These are phyloP conservation scores for Hyparrhenia diplandra DNA, from an alignment of 176 grass and related monocot genomes.

Conservation along the genomic window DNA sequence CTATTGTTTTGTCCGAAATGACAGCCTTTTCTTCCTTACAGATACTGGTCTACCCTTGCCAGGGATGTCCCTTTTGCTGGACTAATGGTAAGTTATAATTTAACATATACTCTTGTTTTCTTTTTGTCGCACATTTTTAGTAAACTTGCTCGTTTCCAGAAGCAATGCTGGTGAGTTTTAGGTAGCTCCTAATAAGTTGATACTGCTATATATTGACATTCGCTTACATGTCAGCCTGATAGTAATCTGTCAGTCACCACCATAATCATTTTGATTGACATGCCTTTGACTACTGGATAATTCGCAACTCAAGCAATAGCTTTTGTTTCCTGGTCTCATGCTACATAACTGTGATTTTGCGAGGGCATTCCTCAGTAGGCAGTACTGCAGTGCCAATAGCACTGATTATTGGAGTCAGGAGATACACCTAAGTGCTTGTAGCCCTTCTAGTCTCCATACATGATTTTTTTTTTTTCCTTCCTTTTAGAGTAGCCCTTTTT, in stretches of 20 bases:
- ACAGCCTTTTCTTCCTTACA: constrained; percentile 34
- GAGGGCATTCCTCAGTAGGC: background rate
- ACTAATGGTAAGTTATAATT: constrained; percentile 64
- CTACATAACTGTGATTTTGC: background rate
- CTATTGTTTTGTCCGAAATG: background rate
- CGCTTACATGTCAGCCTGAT: background rate
- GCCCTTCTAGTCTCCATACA: background rate
- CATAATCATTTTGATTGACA: background rate
- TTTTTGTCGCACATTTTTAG: constrained; percentile 14
- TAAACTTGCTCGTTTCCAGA: background rate
- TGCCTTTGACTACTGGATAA: background rate
- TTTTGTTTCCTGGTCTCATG: background rate
- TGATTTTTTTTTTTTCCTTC: background rate
- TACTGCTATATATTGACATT: background rate
- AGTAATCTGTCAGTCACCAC: background rate
- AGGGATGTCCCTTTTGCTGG: constrained; percentile 99
- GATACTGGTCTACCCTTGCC: constrained; percentile 95
- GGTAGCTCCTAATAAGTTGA: constrained; percentile 1
- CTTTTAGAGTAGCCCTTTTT: background rate
- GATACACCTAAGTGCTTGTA: background rate
- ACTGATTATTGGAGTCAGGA: background rate
- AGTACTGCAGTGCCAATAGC: background rate
- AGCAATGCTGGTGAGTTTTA: background rate
- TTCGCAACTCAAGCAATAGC: background rate
- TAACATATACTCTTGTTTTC: constrained; percentile 14